A percentile compares a stretch with the other conserved stretches of the same genome.
Conservation (phyloP, 306 rosid species). For the Lithocarpus polystachyus region DNA sequence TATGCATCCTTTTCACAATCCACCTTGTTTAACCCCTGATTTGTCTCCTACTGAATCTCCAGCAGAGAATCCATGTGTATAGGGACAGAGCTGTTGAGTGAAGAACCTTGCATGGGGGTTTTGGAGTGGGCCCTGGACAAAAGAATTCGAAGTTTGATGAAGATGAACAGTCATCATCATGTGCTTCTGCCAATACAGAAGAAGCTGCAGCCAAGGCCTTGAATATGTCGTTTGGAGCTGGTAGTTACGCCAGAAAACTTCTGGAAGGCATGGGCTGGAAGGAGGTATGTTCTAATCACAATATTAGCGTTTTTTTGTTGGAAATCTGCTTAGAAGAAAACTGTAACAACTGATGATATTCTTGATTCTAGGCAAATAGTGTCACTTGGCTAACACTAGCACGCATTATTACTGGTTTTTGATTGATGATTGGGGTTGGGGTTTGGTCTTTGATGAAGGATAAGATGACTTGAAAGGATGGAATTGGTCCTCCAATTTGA, state of each 20-base stretch:
- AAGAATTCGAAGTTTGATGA: constrained; percentile 32
- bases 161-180: constrained; percentile 36
- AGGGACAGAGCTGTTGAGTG: constrained; percentile 92
- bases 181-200: constrained; percentile 31
- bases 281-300: constrained; percentile 51
- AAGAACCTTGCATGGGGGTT: constrained; percentile 78
- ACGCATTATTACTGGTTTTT: background rate
- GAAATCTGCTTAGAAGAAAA: background rate
- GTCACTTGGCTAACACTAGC: background rate
- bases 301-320: too few relatives aligned
- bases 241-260: constrained; percentile 75
- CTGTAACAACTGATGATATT: background rate
- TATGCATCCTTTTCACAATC: background rate
- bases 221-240: constrained; percentile 72
- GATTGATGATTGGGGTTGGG: background rate
- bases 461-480: background rate
- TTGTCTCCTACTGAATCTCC: constrained; percentile 23
- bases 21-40: constrained; percentile 7
- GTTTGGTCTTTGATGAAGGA: background rate
- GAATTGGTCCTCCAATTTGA: too few relatives aligned
- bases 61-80: constrained; percentile 47
- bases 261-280: constrained; percentile 87
- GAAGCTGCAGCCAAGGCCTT: constrained; percentile 69
- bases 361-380: background rate
- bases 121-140: constrained; percentile 84